A percentile compares a stretch with the other conserved stretches of the same genome.
Conservation (phyloP, 2,329 filamentous ascomycete genomes). For the Ophiobolus disseminans region DNA sequence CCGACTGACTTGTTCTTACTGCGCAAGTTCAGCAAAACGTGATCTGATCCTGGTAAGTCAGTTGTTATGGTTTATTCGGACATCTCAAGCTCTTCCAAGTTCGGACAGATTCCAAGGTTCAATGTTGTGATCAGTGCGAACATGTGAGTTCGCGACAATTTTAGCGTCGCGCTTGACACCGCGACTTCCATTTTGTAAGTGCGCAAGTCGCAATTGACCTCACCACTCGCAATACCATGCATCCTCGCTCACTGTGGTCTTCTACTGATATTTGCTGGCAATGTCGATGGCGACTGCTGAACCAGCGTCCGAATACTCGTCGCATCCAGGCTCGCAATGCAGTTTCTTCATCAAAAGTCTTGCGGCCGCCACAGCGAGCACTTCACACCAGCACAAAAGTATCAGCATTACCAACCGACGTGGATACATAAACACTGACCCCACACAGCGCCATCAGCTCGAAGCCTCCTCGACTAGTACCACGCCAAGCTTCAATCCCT, state of each 20-base stretch:
- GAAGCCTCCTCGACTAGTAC: slow-evolving; percentile 7
- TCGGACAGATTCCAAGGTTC: too few species aligned
- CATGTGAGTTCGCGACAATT: slow-evolving; percentile 28
- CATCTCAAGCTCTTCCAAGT: neutral
- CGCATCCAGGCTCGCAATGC: slow-evolving; percentile 6
- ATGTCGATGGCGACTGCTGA: slow-evolving; percentile 33
- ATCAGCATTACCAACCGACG: slow-evolving; percentile 1
- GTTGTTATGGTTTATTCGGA: slow-evolving; percentile 1
- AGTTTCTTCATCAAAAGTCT: slow-evolving; percentile 14
- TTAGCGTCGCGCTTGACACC: slow-evolving; percentile 27
- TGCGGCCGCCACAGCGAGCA: slow-evolving; percentile 21
- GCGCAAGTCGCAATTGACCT: slow-evolving; percentile 17
- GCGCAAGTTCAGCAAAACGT: too few species aligned
- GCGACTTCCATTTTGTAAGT: slow-evolving; percentile 18
- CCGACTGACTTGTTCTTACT: too few species aligned
- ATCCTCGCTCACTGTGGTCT: slow-evolving; percentile 18
- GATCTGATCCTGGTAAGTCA: too few species aligned
- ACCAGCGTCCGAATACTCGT: slow-evolving; percentile 4
- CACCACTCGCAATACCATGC: slow-evolving; percentile 21
- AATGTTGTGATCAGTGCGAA: slow-evolving; percentile 12
- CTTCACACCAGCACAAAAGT: slow-evolving; percentile 32
- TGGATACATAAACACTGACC: slow-evolving; percentile 15
- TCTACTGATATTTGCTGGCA: slow-evolving; percentile 28
- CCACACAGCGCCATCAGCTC: slow-evolving; percentile 21
- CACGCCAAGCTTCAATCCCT: slow-evolving; percentile 16